Base-by-base conservation (phyloP, 192 early-diverging fungal species). In the Geranomyces variabilis region DNA sequence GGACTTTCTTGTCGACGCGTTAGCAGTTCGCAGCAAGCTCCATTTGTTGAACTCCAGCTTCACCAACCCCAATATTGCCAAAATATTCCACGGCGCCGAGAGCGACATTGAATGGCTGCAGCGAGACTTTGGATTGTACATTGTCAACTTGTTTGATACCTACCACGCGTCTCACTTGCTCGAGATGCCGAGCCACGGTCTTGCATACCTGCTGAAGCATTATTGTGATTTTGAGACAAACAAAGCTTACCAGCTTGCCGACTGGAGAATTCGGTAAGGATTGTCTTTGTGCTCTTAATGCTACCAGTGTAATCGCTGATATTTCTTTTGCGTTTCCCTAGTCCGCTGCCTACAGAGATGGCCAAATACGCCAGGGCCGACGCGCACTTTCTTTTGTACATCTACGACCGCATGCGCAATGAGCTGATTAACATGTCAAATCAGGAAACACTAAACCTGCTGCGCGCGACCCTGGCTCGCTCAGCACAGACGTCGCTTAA, bases 131-230 rank as follows among this genome's bases (percentile, higher is more conserved):
- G 96, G 95, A 28, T 79, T 96, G 8, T 99, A 99, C 67, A 78
- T 99, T 47, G 97, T 99, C 6, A 93, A 94, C 47, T 75, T 99
- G 19, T 98, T 98, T 76, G 97, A 99, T 79, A 99, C 97, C 0
- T 97, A 90, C 77, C 94, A 96, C 64, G 96, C 96, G 13, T 89
- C 95, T 3, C 84, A 93, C 43, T 79, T 93, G 29, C 83, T 99
- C n/a, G 90, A 92, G 59, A 86, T 95, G 77, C 78, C 82, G 41
- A 76, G 84, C 49, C 93, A 97, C 70, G 88, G 90, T 34, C 81
- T 96, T 41, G 94, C 93, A 0, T 91, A 89, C 73, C 70, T 99
- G 46, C 77, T 99, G 33, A 83, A 90, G 45, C 69, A 79, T 21
- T 96, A 94, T 74, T 93, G 93, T 75, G 70, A 85, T 22, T 86